These are phyloP conservation scores for Bauhinia variegata DNA, from an alignment of 306 rosid species.

Conservation along the genomic window DNA sequence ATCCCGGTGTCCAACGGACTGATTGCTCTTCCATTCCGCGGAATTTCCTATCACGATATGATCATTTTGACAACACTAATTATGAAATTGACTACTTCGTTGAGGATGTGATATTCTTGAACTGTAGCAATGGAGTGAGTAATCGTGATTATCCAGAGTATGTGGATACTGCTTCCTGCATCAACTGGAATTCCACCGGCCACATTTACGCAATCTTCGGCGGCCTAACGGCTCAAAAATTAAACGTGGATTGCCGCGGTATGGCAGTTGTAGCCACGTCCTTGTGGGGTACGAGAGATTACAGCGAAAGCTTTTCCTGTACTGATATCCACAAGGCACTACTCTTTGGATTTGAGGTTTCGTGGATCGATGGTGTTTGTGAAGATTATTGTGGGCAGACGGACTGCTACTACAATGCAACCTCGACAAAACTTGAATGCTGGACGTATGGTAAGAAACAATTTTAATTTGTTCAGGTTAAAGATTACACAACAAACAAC, in stretches of 20 bases:
- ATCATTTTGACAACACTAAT: too few species aligned
- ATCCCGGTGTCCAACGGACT: neutral
- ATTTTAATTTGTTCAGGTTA: too few species aligned
- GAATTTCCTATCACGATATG: neutral
- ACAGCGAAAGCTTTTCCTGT: neutral
- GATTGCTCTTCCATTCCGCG: conserved; percentile 32
- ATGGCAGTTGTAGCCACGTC: neutral
- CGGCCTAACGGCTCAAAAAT: neutral
- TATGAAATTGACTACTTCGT: too few species aligned
- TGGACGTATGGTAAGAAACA: too few species aligned
- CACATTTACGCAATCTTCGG: conserved; percentile 12
- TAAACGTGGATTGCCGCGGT: neutral
- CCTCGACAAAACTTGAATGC: too few species aligned
- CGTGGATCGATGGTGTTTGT: neutral
- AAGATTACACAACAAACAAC: too few species aligned
- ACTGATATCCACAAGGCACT: conserved; percentile 4
- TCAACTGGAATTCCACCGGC: neutral
- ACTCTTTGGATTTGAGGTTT: conserved; percentile 9
- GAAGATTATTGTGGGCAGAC: too few species aligned
- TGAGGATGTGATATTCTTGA: conserved; percentile 19
- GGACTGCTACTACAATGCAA: too few species aligned
- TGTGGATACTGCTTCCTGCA: conserved; percentile 18
- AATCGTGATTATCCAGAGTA: conserved; percentile 1
- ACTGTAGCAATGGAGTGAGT: conserved; percentile 22
- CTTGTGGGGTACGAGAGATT: neutral